Base-by-base conservation (phyloP, 305 asterid species). In the Fraxinus latifolia region DNA sequence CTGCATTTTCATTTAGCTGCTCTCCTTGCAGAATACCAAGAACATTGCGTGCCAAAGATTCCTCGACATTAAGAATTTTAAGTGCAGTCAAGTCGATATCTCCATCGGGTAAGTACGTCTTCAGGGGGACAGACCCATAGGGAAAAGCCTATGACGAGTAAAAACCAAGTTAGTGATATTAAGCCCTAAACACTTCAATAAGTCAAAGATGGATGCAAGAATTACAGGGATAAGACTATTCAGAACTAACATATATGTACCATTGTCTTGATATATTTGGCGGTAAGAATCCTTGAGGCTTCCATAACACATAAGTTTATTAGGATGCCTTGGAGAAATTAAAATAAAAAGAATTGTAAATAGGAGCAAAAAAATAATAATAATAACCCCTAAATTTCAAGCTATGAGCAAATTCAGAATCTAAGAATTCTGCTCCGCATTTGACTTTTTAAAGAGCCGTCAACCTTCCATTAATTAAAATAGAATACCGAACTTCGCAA, bases 111-210 rank as follows among this genome's bases (percentile, higher is more conserved):
- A 95, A 90, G 84, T 91, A 95, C 0, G 99, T 94, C 91, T 94
- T 95, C 31, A 95, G 92, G n/a, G 98, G 99, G 86, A 94, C 96
- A 11, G 98, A 95, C 19, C 99, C 99, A 83, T 93, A 95, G 8
- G 97, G 83, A 81, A 93, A 90, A 53, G 90, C 97, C 99, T 95
- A 89, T 50, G 73, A 7, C 25, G 82, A 76, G 78, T 2, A 14
- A 65, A 47, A 77, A 42, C 39, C 21, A 77, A 77, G 74, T 4
- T 6, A 34, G 65, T 23, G 27, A 60, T 27, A 14, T 80, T 39
- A 25, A 32, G 81, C 39, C 74, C 44, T 19, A 32, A 50, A 58
- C 77, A 15, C 21, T 77, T 53, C 47, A 80, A 65, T 15, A 73
- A 74, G 15, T 50, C 17, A 25, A 47, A 53, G 39, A 80, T 34